These are phyloP conservation scores for Chiua virens DNA, from an alignment of 768 basidiomycete genomes.

Conservation along the genomic window DNA sequence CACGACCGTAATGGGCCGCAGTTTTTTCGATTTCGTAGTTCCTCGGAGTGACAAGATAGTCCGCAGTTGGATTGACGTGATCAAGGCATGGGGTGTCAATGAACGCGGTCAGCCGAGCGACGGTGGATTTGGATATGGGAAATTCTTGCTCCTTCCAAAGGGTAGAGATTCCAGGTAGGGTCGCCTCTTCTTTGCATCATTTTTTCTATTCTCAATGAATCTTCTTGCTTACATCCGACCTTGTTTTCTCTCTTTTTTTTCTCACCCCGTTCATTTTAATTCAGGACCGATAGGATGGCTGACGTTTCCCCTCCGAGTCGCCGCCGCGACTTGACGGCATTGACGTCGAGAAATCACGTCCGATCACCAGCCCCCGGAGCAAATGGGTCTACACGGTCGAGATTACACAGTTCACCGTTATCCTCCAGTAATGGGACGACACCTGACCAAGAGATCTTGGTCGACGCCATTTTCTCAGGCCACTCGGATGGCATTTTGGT, in stretches of 20 bases:
- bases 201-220: neutral
- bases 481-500: slow-evolving; percentile 85
- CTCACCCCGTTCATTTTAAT: neutral
- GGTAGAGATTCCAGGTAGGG: slow-evolving; percentile 61
- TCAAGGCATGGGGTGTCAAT: slow-evolving; percentile 84
- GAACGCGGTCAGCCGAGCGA: slow-evolving; percentile 82
- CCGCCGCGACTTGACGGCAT: slow-evolving; percentile 28
- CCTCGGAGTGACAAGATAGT: slow-evolving; percentile 64
- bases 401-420: slow-evolving; percentile 4
- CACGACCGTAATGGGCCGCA: slow-evolving; percentile 57
- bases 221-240: neutral
- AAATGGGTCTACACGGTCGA: slow-evolving; percentile 5
- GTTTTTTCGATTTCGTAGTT: slow-evolving; percentile 76
- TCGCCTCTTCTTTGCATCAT: neutral
- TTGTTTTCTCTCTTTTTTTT: neutral
- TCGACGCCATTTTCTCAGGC: slow-evolving; percentile 83
- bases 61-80: slow-evolving; percentile 69
- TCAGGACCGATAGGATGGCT: slow-evolving; percentile 27
- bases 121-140: slow-evolving; percentile 82
- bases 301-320: slow-evolving; percentile 30
- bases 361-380: slow-evolving; percentile 4
- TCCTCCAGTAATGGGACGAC: neutral
- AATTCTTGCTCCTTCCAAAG: slow-evolving; percentile 54
- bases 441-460: slow-evolving; percentile 42
- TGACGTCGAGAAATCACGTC: slow-evolving; percentile 11